phyloP scores from a whole-genome alignment of 2,329 filamentous ascomycete genomes.

The Claviceps paspali region DNA sequence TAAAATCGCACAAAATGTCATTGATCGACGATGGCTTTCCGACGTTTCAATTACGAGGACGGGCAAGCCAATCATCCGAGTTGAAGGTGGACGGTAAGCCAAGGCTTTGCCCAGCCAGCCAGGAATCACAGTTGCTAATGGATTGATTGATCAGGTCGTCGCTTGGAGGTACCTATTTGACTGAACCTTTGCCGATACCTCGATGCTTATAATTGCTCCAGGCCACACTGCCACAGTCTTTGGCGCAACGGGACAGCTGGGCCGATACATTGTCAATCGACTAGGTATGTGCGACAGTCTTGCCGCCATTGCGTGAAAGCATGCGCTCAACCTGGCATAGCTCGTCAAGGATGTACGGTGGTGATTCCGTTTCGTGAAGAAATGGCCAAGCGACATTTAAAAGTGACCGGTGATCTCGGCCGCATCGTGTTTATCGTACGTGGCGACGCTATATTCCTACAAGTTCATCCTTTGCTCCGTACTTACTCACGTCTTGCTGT shows the following conservation, averaged over 20 bases:
- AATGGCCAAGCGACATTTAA: conserved; percentile 94
- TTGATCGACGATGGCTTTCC: conserved; percentile 43
- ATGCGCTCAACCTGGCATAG: conserved; percentile 26
- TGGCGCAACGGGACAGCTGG: conserved; percentile 88
- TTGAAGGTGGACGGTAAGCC: conserved; percentile 74
- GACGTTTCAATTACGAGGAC: conserved; percentile 91
- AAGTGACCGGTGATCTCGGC: conserved; percentile 88
- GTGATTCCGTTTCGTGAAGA: conserved; percentile 90
- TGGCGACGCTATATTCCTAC: conserved; percentile 1
- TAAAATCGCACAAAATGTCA: conserved; percentile 29
- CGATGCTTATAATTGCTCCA: conserved; percentile 23
- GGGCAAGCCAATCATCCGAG: conserved; percentile 83
- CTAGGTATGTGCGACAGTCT: conserved; percentile 40
- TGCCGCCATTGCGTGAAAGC: too few species aligned
- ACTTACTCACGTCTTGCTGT: background rate
- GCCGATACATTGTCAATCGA: conserved; percentile 93
- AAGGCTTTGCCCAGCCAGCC: background rate
- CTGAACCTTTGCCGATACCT: conserved; percentile 2
- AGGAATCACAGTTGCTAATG: conserved; percentile 11
- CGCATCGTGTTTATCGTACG: conserved; percentile 71
- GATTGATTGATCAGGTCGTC: conserved; percentile 47
- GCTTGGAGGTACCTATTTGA: conserved; percentile 62
- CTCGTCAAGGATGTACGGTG: conserved; percentile 85
- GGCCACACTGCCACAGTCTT: conserved; percentile 96
- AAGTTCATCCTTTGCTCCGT: background rate